Evolutionary conservation across 148 eudicot genomes (phyloP), one percentile per base, ranked within the genome.

Genomic region (Nepenthes mirabilis): DNA sequence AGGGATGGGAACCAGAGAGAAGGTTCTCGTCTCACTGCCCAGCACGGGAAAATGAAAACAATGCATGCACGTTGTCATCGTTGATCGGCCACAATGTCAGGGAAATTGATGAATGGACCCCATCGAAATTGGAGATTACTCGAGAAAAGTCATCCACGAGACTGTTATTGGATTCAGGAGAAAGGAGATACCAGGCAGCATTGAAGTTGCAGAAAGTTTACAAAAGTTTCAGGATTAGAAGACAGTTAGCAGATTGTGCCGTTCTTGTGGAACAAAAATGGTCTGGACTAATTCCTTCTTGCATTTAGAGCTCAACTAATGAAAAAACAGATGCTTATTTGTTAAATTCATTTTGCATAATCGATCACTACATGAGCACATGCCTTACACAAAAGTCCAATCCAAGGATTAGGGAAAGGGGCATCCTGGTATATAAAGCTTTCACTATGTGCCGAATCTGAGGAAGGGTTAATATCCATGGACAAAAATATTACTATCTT

Each of bases 231-330:
- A 52, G 82, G 33, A 78, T 76, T 0, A 71, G 82, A 60, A 74
- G 82, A 63, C 71, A 78, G 55, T 52, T 78, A 34, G 82, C 82
- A 2, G 82, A 78, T 59, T 74, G 79, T 59, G 82, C 82, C 9
- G 79, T 78, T 54, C 49, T 78, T 40, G 60, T 78, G 33, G 82
- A 77, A 70, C 81, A 78, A 58, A 72, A 67, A 50, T 75, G 79
- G 79, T 61, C 52, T 36, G 55, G 14, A 43, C 1, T 43, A 2
- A n/a, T 40, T 11, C 1, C 34, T 6, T 2, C 5, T 9, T n/a
- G 11, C 1, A 12, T 45, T 5, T 60, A 3, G 11, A 14, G 2
- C 60, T n/a, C 14, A 36, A 36, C 6, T 1, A 13, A 13, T 3
- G 12, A 34, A 8, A 14, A 36, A 36, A 5, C 35, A 0, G 1